Conservation (phyloP, 2,329 filamentous ascomycete species). For the Aureobasidium sp. region DNA sequence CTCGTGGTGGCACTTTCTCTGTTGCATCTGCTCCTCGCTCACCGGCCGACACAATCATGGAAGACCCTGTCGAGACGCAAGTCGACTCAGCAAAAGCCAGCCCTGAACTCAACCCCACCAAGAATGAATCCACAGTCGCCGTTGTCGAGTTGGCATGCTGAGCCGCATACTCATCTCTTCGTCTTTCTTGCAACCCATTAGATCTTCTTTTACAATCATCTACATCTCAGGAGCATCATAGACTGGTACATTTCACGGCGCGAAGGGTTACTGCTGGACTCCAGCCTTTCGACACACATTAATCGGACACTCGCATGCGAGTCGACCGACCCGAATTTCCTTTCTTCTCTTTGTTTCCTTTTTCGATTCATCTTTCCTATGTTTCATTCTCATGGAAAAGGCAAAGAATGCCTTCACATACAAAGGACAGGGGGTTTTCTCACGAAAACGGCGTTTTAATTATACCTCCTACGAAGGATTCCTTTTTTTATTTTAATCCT, state of each 20-base stretch:
- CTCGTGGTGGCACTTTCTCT: background rate
- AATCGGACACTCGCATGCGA: constrained; percentile 3
- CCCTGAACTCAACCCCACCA: background rate
- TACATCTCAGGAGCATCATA: background rate
- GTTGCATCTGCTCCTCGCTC: background rate
- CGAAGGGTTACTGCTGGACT: constrained; percentile 6
- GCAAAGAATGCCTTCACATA: background rate
- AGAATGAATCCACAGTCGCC: background rate
- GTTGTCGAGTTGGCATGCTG: background rate
- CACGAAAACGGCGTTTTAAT: background rate
- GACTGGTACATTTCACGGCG: background rate
- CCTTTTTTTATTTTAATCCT: background rate
- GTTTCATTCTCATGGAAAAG: background rate
- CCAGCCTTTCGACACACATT: background rate
- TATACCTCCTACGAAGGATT: background rate
- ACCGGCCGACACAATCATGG: constrained; percentile 9
- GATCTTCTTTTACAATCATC: background rate
- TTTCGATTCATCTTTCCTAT: background rate
- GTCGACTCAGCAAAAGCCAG: constrained; percentile 11
- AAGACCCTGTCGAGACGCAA: background rate
- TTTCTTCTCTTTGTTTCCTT: background rate
- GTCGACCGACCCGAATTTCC: background rate
- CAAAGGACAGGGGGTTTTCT: background rate
- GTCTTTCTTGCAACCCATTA: background rate
- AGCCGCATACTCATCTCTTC: background rate